Base-by-base conservation (phyloP, 108 stramenopile species). In the Cyclotella choctawhatcheeana region DNA sequence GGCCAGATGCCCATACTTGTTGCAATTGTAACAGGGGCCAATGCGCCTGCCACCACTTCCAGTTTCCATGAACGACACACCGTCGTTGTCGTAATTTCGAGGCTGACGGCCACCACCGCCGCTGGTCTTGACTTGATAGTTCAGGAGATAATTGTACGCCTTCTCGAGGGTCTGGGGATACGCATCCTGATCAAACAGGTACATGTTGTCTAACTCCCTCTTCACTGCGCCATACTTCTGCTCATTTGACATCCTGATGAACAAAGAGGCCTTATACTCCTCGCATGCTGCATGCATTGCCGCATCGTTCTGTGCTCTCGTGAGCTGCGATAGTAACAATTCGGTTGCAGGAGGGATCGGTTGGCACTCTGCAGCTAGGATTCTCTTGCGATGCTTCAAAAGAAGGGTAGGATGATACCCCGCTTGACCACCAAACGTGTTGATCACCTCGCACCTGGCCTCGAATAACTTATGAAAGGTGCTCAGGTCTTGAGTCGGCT, bases 381-480 rank as follows among this genome's bases (percentile, higher is more conserved):
- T 50, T 8, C 4, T n/a, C 48, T n/a, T 50, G 18, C 48, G 48
- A 20, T 50, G 48, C n/a, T 16, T 4, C 8, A 4, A n/a, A 20
- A n/a, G n/a, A 20, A 50, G 13, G 18, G 4, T n/a, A 20, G 18
- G 48, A 50, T 50, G 48, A n/a, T 50, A 50, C 8, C 48, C 48
- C 4, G 48, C 48, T 20, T n/a, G 7, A 4, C 48, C 48, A n/a
- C 48, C 48, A 50, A 50, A 50, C 17, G 48, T 50, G 17, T 50
- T n/a, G 18, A 50, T 50, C 4, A 50, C 48, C 4, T 50, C 48
- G n/a, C 48, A 50, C 17, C 48, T 50, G 4, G 48, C 48, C n/a
- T 50, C n/a, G 17, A 50, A 50, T n/a, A 50, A n/a, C 48, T 50
- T 50, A 50, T 50, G n/a, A n/a, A 18, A 50, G 4, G 48, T 50